phyloP scores from a whole-genome alignment of 345 rosid genomes.

The Acer negundo region DNA sequence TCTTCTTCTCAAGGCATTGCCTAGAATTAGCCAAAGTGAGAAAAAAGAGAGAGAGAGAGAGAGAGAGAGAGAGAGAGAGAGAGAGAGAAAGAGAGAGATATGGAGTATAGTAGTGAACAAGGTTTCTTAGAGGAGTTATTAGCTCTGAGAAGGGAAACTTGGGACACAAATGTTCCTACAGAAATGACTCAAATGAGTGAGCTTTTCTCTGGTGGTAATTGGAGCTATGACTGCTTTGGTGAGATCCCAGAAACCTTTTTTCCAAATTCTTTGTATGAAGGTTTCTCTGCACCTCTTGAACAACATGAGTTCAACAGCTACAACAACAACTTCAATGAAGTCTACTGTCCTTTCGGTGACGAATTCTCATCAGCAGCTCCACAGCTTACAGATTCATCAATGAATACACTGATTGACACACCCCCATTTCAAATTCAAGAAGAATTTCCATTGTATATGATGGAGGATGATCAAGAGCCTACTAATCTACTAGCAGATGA shows the following conservation, averaged over 20 bases:
- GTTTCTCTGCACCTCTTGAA: slow-evolving; percentile 21
- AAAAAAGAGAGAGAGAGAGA: not conserved
- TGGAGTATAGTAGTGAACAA: slow-evolving; percentile 42
- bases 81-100: slow-evolving; percentile 3
- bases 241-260: slow-evolving; percentile 17
- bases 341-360: slow-evolving; percentile 31
- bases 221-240: slow-evolving; percentile 27
- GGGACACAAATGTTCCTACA: slow-evolving; percentile 33
- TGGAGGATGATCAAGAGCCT: slow-evolving; percentile 37
- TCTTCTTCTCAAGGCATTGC: slow-evolving; percentile 32
- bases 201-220: slow-evolving; percentile 16
- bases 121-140: slow-evolving; percentile 41
- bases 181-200: slow-evolving; percentile 37
- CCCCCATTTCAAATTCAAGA: slow-evolving; percentile 43
- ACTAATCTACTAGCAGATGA: slow-evolving; percentile 30
- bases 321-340: slow-evolving; percentile 32
- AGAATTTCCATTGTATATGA: slow-evolving; percentile 29
- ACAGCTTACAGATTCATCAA: slow-evolving; percentile 43
- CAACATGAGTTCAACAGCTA: slow-evolving; percentile 36
- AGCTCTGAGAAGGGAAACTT: slow-evolving; percentile 37
- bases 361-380: slow-evolving; percentile 29
- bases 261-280: slow-evolving; percentile 31
- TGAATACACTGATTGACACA: slow-evolving; percentile 31
- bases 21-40: slow-evolving; percentile 17
- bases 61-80: not conserved